Base-by-base conservation (phyloP, 2,329 filamentous ascomycete species). In the Colletotrichum spaethianum region DNA sequence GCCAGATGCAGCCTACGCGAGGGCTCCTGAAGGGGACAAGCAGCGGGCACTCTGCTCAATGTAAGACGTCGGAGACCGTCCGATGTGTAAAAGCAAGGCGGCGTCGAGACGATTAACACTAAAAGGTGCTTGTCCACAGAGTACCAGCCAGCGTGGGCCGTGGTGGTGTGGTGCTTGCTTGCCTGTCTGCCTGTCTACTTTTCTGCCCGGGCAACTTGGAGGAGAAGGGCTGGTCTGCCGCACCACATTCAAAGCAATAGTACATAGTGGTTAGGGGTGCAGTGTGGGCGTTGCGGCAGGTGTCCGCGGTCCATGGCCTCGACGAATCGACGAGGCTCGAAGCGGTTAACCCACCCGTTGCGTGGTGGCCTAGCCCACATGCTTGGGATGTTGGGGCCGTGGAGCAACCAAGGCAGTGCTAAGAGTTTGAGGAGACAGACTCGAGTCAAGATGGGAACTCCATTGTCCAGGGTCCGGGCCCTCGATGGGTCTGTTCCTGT, bases 321-420 rank as follows among this genome's bases (percentile, higher is more conserved):
- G 50, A 68, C n/a, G 52, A 68, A 44, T 46, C 57, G 44, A 57
- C 59, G 31, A 55, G 36, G 44, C 64, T 63, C n/a, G 42, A 55
- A 69, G 26, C 57, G 69, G 36, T 48, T 46, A 53, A 46, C 12
- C 65, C 44, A 31, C 59, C 69, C 59, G 65, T 31, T 46, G 53
- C 42, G 52, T 60, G 59, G 59, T 69, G 52, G 16, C 53, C 69
- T 28, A 59, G 52, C 38, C 69, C 59, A 72, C 53, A 72, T n/a
- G 59, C 52, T 63, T 67, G 69, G 59, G 59, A 69, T 59, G 38
- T 55, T 57, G 60, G 52, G 59, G 52, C 65, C 53, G 59, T 69
- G 65, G 65, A 63, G 65, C 52, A 69, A 63, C 52, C 52, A 69
- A 63, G 65, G 69, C 65, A 23, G 65, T 63, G 65, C 57, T 69